These are phyloP conservation scores for Oidium heveae DNA, from an alignment of 2,329 filamentous ascomycete species.

Conservation along the genomic window DNA sequence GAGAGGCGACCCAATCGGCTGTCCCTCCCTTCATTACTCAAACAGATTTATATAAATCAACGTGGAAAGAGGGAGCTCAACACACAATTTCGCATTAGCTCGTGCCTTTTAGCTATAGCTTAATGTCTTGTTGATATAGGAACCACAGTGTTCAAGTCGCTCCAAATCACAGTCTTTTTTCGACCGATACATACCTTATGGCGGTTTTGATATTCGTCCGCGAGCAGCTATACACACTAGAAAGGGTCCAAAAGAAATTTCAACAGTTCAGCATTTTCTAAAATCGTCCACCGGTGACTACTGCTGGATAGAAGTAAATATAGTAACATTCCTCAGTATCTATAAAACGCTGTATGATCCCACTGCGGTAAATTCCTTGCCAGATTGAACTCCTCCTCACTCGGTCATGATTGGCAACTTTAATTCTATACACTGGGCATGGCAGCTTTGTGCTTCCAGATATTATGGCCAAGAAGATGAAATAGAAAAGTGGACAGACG, in stretches of 20 bases:
- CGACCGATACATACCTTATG: not conserved
- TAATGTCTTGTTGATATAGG: not conserved
- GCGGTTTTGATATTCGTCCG: not conserved
- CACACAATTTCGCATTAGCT: not conserved
- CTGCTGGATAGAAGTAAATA: too few relatives aligned
- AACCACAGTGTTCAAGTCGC: not conserved
- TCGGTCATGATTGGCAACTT: too few relatives aligned
- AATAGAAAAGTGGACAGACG: not conserved
- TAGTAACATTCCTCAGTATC: too few relatives aligned
- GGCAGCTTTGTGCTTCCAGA: not conserved
- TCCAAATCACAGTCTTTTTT: not conserved
- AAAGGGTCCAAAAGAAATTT: too few relatives aligned
- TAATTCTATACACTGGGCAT: too few relatives aligned
- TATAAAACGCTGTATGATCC: too few relatives aligned
- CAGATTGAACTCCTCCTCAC: too few relatives aligned
- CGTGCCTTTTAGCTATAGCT: not conserved
- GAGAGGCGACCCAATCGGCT: not conserved
- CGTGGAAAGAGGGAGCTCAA: not conserved
- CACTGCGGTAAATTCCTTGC: too few relatives aligned
- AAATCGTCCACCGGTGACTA: not conserved
- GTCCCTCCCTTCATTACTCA: not conserved
- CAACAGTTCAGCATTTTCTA: not conserved
- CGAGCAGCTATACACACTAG: not conserved
- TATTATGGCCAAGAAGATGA: not conserved
- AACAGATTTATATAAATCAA: not conserved